Conservation (phyloP, 768 basidiomycete species). For the Psilocybe subaeruginosa region DNA sequence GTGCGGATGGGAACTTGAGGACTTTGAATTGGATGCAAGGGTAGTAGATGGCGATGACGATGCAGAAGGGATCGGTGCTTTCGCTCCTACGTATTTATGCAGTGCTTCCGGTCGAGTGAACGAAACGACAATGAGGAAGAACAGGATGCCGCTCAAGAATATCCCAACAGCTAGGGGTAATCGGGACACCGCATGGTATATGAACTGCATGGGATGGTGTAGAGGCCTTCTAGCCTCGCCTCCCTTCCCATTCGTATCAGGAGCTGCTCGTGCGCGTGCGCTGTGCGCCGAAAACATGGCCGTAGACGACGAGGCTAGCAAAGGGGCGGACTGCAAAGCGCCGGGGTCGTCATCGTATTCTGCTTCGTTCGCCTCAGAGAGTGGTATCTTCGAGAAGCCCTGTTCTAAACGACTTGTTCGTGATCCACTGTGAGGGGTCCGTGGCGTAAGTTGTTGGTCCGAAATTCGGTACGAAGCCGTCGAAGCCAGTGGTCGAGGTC, state of each 20-base stretch:
- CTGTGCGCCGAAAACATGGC: constrained; percentile 40
- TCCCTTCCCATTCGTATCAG: constrained; percentile 7
- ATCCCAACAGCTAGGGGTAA: constrained; percentile 50
- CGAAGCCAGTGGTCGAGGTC: constrained; percentile 38
- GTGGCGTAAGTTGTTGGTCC: constrained; percentile 52
- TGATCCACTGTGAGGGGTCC: constrained; percentile 58
- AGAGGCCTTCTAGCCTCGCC: constrained; percentile 10
- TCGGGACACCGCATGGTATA: constrained; percentile 26
- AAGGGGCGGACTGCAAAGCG: constrained; percentile 46
- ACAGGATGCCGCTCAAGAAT: constrained; percentile 41
- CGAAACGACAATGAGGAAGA: constrained; percentile 55
- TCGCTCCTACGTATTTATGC: constrained; percentile 45
- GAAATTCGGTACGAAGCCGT: constrained; percentile 33
- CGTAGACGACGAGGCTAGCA: constrained; percentile 50
- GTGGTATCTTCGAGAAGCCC: constrained; percentile 51
- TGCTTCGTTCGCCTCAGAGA: constrained; percentile 41
- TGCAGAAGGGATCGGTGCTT: constrained; percentile 16
- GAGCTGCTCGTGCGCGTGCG: constrained; percentile 30
- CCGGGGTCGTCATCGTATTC: constrained; percentile 37
- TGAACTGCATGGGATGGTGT: constrained; percentile 17
- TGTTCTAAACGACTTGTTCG: constrained; percentile 61
- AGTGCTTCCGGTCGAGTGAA: constrained; percentile 50
- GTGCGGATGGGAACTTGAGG: constrained; percentile 15
- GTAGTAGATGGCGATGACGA: constrained; percentile 13
- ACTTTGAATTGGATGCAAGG: constrained; percentile 18